Conservation (phyloP, 1,284 basidiomycete species). For the Blastosporella zonata region DNA sequence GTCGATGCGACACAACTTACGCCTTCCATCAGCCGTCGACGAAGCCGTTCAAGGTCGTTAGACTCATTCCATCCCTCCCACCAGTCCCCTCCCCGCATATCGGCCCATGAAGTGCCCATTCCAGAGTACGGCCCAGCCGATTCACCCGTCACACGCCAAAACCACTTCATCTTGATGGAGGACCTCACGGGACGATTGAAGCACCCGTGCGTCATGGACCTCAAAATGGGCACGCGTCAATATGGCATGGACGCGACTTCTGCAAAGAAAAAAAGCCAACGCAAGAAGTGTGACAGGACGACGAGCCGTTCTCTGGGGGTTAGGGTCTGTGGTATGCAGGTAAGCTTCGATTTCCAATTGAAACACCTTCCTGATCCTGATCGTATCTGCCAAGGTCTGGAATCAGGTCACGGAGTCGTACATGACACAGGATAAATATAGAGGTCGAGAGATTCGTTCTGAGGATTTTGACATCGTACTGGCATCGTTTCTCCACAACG, state of each 20-base stretch:
- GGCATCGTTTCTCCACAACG: constrained; percentile 83
- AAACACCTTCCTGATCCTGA: constrained; percentile 7
- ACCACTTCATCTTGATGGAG: constrained; percentile 99
- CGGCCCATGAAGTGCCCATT: constrained; percentile 26
- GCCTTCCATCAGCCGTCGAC: constrained; percentile 36
- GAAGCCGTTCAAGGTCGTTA: constrained; percentile 58
- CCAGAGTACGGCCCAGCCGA: constrained; percentile 31
- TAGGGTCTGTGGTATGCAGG: constrained; percentile 98
- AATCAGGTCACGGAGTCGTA: constrained; percentile 81
- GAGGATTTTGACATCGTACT: constrained; percentile 85
- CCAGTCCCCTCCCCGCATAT: constrained; percentile 20
- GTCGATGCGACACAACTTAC: constrained; percentile 16
- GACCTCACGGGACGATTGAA: constrained; percentile 95
- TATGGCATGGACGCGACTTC: constrained; percentile 95
- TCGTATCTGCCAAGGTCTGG: constrained; percentile 69
- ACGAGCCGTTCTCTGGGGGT: constrained; percentile 91
- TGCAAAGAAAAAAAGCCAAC: constrained; percentile 94
- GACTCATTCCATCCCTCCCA: constrained; percentile 27
- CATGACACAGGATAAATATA: constrained; percentile 95
- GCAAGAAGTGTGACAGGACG: constrained; percentile 96
- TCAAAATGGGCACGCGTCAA: constrained; percentile 99
- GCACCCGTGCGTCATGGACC: constrained; percentile 92
- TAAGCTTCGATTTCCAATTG: constrained; percentile 38
- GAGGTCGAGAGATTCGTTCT: constrained; percentile 84
- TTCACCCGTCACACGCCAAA: constrained; percentile 72